Conservation (phyloP, 2,329 filamentous ascomycete genomes). For the Ilyonectria mors-panacis region DNA sequence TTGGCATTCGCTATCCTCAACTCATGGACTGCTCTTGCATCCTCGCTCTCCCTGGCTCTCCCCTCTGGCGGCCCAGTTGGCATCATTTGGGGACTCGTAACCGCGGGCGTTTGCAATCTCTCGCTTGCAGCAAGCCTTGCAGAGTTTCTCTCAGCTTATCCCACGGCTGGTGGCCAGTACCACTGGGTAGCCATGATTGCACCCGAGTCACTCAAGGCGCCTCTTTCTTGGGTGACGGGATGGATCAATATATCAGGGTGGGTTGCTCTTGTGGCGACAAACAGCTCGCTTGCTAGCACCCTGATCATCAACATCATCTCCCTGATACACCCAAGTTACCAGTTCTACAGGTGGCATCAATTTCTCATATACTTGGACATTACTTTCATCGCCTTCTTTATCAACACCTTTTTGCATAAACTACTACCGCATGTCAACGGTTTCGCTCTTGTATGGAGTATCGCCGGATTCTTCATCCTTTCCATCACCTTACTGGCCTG, state of each 20-base stretch:
- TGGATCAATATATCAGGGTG: constrained; percentile 81
- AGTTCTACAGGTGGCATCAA: constrained; percentile 75
- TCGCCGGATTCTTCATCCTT: constrained; percentile 77
- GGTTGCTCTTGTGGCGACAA: constrained; percentile 75
- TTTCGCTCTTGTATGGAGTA: constrained; percentile 78
- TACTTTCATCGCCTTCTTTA: constrained; percentile 46
- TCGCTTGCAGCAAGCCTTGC: constrained; percentile 75
- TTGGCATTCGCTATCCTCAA: constrained; percentile 64
- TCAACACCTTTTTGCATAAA: constrained; percentile 51
- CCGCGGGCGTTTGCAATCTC: constrained; percentile 53
- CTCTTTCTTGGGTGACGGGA: constrained; percentile 52
- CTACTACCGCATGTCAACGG: constrained; percentile 68
- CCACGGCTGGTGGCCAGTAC: constrained; percentile 73
- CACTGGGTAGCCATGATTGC: constrained; percentile 75
- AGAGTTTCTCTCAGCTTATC: constrained; percentile 77
- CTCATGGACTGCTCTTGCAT: constrained; percentile 63
- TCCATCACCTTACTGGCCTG: constrained; percentile 78
- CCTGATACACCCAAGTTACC: constrained; percentile 70
- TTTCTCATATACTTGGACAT: constrained; percentile 67
- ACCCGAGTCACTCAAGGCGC: constrained; percentile 35
- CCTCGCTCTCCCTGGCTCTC: constrained; percentile 64
- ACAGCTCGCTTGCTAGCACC: constrained; percentile 76
- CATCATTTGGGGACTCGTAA: constrained; percentile 75
- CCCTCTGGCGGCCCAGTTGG: constrained; percentile 73
- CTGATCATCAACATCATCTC: constrained; percentile 77